Base-by-base conservation (phyloP, 208 protist species). In the Angomonas desouzai region DNA sequence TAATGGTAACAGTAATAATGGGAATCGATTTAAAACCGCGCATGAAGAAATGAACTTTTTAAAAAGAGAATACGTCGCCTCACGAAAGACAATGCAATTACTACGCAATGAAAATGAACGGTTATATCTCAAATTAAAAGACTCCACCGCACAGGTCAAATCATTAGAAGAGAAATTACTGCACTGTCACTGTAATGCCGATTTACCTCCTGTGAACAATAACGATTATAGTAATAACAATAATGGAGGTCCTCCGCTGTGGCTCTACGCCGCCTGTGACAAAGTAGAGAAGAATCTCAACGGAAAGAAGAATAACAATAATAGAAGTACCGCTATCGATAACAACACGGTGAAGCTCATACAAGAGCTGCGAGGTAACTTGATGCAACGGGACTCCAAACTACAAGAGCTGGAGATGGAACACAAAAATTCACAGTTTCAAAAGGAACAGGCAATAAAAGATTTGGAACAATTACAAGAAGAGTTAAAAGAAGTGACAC, bases 1-100 rank as follows among this genome's bases (percentile, higher is more conserved):
- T 6, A 23, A 13, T 4, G n/a, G n/a, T n/a, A 69, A 66, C 20
- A 64, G 63, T 18, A 55, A 88, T 45, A 76, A 91, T 32, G 62
- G 79, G 27, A 77, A 76, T 30, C 62, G 74, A 27, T 94, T 94
- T 66, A 63, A 56, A 32, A 77, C 70, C 7, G n/a, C 64, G 18
- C 64, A 79, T 49, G 88, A 94, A 58, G 88, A 94, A 55, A 72
- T 91, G 0, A 66, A 76, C 23, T 83, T 87, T 59, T 53, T 94
- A 23, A 84, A 83, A n/a, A 62, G 66, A 18, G 74, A 82, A 62
- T 81, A 83, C 63, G 68, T 85, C 4, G 48, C 77, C 18, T 78
- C 74, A 18, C 81, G 83, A 3, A 74, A 80, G 30, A 89, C 77
- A 27, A 62, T 89, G 18, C 60, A 62, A 48, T 63, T 87, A 53